phyloP scores from a whole-genome alignment of 129 eudicot genomes.

The Helianthus tuberosus region DNA sequence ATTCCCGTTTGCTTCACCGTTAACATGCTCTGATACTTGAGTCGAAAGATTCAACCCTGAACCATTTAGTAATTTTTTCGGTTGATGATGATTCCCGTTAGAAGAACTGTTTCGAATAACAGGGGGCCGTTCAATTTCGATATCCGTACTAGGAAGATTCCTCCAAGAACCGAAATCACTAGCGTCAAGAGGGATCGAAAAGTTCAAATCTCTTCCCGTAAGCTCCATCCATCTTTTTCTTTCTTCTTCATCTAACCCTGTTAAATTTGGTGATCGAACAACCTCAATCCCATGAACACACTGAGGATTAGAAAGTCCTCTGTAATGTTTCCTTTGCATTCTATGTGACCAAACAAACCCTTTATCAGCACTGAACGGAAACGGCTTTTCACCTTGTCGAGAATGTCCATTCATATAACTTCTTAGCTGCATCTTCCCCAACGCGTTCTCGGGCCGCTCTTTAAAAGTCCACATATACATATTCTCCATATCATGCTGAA shows the following conservation, averaged over 20 bases:
- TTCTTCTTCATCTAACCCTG: conserved; percentile 59
- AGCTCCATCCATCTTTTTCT: conserved; percentile 71
- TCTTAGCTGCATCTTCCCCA: conserved; percentile 24
- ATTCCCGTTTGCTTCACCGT: conserved; percentile 37
- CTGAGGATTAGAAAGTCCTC: conserved; percentile 79
- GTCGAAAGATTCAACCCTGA: conserved; percentile 64
- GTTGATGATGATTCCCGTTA: conserved; percentile 37
- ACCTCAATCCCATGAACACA: conserved; percentile 86
- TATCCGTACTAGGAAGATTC: conserved; percentile 49
- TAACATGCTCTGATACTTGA: conserved; percentile 46
- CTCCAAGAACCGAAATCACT: conserved; percentile 58
- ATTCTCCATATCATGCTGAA: conserved; percentile 84
- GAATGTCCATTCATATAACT: conserved; percentile 18
- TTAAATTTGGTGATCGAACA: conserved; percentile 61
- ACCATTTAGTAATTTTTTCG: conserved; percentile 60
- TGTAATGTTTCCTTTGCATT: conserved; percentile 72
- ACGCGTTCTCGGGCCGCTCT: conserved; percentile 61
- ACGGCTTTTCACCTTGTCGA: conserved; percentile 57
- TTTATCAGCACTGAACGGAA: conserved; percentile 65
- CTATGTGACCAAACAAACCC: conserved; percentile 71
- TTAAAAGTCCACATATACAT: conserved; percentile 82
- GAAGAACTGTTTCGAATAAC: conserved; percentile 33
- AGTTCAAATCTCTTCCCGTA: conserved; percentile 66
- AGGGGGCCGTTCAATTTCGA: conserved; percentile 64
- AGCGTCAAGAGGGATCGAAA: conserved; percentile 69